Evolutionary conservation across 371 early-diverging fungal species (phyloP), one percentile per base, ranked within the genome.

Genomic region (Lichtheimia ornata): DNA sequence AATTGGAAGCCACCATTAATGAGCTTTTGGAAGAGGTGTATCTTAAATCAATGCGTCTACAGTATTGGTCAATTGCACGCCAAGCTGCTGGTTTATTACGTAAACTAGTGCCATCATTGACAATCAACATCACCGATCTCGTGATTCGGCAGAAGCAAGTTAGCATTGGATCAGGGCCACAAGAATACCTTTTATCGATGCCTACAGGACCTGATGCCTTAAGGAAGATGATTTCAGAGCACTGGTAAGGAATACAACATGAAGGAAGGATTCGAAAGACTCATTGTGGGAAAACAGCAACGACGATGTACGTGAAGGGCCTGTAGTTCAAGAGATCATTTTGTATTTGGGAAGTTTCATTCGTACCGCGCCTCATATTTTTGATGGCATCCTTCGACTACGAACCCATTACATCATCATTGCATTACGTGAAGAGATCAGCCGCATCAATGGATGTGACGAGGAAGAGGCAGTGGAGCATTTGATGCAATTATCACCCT

Each of bases 371-470:
- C 91, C 93, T 0, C 64, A 70, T 6, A 75, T 92, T 73, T 92
- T 95, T 79, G 88, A 91, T 14, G 94, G 94, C 40, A 93, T 95
- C 61, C 78, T 92, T 72, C 82, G 92, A 15, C 76, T 95, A 1
- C 88, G 94, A 20, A 91, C 89, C 0, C 91, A 91, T 64, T 89
- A 84, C 58, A 85, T 95, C 62, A 86, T 95, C 50, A 88, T 92
- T 71, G 93, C 93, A 0, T 77, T 95, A 60, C 81, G 93, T 44
- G 95, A 95, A 66, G 94, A 94, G 65, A 88, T 95, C 45, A 84
- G 88, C 25, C 84, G 91, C 14, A 73, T 87, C 61, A 81, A 86
- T 42, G 76, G 77, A 24, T 90, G 88, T 59, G 86, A 89, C 62
- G 92, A 92, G 64, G 90, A 88, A 27, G 91, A 89, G 51, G 94